Evolutionary conservation across 73 alveolate genomes (phyloP).

Genomic region (Stentor coeruleus): DNA sequence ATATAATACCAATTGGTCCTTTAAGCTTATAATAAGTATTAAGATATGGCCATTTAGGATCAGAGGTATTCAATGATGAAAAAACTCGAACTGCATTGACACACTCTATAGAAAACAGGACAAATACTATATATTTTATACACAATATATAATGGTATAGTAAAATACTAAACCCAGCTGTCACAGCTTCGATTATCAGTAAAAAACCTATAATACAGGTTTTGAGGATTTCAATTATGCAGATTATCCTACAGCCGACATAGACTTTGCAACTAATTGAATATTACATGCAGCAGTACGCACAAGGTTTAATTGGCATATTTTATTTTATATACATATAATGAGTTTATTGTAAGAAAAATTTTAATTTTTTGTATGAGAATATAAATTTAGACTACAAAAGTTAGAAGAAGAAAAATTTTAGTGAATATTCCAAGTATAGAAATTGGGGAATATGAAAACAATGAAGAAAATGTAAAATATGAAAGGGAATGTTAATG

Average conservation of each 20-base stretch:
- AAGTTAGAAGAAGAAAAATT: no score
- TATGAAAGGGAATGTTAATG: neutral
- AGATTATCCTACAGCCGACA: neutral
- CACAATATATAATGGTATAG: neutral
- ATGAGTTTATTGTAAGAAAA: neutral
- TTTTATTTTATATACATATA: no score
- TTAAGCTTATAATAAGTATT: no score
- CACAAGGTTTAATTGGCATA: neutral
- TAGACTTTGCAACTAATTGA: neutral
- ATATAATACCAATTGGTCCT: neutral
- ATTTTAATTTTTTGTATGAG: neutral
- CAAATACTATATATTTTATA: neutral
- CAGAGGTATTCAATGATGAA: neutral
- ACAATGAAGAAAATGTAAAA: neutral
- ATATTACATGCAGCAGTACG: neutral
- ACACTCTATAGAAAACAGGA: neutral
- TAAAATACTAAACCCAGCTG: neutral
- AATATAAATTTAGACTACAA: no score
- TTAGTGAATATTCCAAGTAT: neutral
- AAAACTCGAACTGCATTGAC: neutral
- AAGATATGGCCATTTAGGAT: neutral
- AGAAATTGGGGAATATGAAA: neutral
- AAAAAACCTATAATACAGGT: neutral
- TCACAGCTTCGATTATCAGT: neutral
- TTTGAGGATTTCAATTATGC: neutral